Conservation (phyloP, 1,284 basidiomycete species). For the Ceratobasidium sp. region DNA sequence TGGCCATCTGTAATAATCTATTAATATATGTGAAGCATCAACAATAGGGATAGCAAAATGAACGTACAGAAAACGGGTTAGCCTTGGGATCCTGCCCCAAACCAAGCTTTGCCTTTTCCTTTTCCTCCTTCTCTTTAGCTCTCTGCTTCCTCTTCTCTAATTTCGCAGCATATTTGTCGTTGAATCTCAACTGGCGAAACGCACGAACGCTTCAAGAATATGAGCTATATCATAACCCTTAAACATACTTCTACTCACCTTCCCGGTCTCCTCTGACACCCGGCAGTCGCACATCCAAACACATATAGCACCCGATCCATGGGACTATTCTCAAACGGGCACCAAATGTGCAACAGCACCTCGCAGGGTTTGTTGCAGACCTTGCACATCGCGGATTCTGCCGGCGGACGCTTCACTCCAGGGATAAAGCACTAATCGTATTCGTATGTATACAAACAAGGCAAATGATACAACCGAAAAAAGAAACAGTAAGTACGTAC, state of each 20-base stretch:
- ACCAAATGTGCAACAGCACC: conserved; percentile 83
- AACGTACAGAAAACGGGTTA: conserved; percentile 39
- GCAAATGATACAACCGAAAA: neutral
- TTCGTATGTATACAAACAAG: neutral
- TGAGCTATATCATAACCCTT: neutral
- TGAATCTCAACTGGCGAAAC: conserved; percentile 74
- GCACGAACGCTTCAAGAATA: conserved; percentile 71
- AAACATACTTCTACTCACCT: conserved; percentile 58
- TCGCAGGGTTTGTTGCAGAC: conserved; percentile 75
- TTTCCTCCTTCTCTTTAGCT: conserved; percentile 53
- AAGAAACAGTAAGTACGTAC: conserved; percentile 27
- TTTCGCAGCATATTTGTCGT: conserved; percentile 73
- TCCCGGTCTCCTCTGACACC: conserved; percentile 74
- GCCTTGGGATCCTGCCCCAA: conserved; percentile 30
- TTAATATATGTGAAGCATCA: conserved; percentile 7
- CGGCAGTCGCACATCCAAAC: conserved; percentile 73
- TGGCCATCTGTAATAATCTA: neutral
- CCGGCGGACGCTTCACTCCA: conserved; percentile 45
- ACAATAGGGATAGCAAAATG: neutral
- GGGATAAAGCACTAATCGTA: conserved; percentile 30
- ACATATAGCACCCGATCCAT: conserved; percentile 82
- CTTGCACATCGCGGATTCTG: conserved; percentile 63
- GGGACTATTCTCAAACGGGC: conserved; percentile 80
- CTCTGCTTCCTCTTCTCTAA: conserved; percentile 57
- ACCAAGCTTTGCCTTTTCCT: conserved; percentile 46